Conservation (phyloP, 1,284 basidiomycete genomes). For the Singerocomus rubriflavus region DNA sequence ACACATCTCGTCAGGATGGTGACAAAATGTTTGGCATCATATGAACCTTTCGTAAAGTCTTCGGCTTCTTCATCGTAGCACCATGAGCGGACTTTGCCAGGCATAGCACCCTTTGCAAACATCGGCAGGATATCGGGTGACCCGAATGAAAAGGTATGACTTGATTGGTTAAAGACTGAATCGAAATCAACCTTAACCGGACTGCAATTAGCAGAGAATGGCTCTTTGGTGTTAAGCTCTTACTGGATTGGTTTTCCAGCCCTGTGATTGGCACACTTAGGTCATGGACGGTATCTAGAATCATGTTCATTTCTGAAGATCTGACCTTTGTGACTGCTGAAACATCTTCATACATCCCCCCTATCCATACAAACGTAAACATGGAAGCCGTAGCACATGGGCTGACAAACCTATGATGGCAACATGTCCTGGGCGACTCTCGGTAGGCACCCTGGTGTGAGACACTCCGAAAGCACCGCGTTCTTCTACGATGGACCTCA, state of each 20-base stretch:
- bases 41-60: constrained; percentile 77
- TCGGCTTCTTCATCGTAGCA: constrained; percentile 77
- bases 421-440: constrained; percentile 86
- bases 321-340: constrained; percentile 83
- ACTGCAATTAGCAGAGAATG: constrained; percentile 8
- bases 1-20: not conserved
- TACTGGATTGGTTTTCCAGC: constrained; percentile 90
- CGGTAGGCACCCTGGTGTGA: constrained; percentile 87
- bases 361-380: constrained; percentile 33
- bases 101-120: constrained; percentile 74
- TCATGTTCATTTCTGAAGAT: not conserved
- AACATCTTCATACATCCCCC: constrained; percentile 91
- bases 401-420: constrained; percentile 73
- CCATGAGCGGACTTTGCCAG: constrained; percentile 73
- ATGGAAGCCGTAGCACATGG: not conserved
- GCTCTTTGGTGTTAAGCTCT: constrained; percentile 12
- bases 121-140: constrained; percentile 90
- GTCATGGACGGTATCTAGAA: constrained; percentile 7
- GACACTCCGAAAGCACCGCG: constrained; percentile 82
- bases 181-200: constrained; percentile 73
- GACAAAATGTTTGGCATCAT: not conserved
- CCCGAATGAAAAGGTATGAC: constrained; percentile 79
- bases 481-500: constrained; percentile 63
- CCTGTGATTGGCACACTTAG: constrained; percentile 40
- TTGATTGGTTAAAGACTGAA: constrained; percentile 85